A percentile compares a stretch with the other conserved stretches of the same genome.
phyloP scores from a whole-genome alignment of 1,284 basidiomycete species.

The Tilletia horrida region DNA sequence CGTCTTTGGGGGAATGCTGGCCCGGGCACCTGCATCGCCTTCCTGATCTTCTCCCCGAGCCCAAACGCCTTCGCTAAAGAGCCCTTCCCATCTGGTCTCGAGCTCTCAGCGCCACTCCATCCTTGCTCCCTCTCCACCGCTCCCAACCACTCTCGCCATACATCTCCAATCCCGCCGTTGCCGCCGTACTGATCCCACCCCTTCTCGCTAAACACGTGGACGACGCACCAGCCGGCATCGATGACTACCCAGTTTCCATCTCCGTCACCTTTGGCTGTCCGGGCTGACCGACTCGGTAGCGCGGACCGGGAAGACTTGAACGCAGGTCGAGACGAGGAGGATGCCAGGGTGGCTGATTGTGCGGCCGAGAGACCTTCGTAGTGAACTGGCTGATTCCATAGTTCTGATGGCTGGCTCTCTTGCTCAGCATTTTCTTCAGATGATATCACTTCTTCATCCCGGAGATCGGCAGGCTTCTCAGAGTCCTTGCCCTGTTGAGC shows the following conservation, averaged over 20 bases:
- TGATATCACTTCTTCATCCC: too few species aligned
- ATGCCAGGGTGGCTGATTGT: conserved; percentile 34
- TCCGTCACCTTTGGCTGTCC: conserved; percentile 32
- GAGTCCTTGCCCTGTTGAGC: conserved; percentile 24
- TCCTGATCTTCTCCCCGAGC: not conserved
- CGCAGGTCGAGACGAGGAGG: conserved; percentile 19
- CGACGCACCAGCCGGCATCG: conserved; percentile 54
- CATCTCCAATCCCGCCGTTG: not conserved
- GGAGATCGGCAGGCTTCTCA: too few species aligned
- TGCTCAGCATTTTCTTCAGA: not conserved
- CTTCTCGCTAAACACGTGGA: conserved; percentile 51
- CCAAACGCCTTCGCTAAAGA: conserved; percentile 1
- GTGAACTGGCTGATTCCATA: conserved; percentile 2
- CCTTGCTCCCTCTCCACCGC: not conserved
- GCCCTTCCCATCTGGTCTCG: not conserved
- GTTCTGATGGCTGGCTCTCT: too few species aligned
- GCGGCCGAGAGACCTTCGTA: conserved; percentile 38
- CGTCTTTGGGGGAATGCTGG: too few species aligned
- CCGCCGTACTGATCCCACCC: conserved; percentile 37
- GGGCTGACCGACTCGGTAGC: not conserved
- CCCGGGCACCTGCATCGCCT: not conserved
- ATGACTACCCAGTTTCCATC: conserved; percentile 53
- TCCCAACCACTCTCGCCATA: conserved; percentile 10
- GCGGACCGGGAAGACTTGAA: conserved; percentile 11
- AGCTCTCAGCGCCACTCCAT: not conserved